These are phyloP conservation scores for Xylaria sp. DNA, from an alignment of 2,329 filamentous ascomycete species.

Conservation along the genomic window DNA sequence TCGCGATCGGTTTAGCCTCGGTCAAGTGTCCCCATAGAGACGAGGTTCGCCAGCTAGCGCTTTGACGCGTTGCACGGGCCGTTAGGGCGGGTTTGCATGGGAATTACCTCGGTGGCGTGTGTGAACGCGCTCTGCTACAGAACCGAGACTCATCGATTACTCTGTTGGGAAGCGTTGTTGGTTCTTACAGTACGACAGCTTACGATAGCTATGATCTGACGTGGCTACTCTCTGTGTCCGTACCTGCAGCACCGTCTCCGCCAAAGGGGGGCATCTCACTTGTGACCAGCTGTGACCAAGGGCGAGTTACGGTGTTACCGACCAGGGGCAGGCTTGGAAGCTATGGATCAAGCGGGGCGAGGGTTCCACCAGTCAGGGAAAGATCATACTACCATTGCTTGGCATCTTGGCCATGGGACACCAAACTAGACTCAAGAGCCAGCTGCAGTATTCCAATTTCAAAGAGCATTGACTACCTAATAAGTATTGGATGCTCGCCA, in stretches of 20 bases:
- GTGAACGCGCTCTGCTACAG: no score
- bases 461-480: not conserved
- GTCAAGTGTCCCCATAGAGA: not conserved
- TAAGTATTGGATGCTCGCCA: not conserved
- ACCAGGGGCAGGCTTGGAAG: not conserved
- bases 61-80: no score
- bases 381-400: not conserved
- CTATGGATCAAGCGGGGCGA: not conserved
- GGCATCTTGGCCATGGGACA: no score
- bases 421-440: no score
- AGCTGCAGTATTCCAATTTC: not conserved
- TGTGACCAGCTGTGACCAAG: slow-evolving; percentile 3
- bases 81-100: no score
- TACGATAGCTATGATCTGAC: not conserved
- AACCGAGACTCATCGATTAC: not conserved
- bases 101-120: no score
- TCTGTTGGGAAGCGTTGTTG: not conserved
- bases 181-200: no score
- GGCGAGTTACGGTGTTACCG: not conserved
- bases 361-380: not conserved
- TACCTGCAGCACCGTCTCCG: not conserved
- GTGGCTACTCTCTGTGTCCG: not conserved
- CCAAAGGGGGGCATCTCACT: not conserved
- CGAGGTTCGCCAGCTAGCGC: no score
- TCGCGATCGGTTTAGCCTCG: not conserved